A percentile compares a stretch with the other conserved stretches of the same genome.
Evolutionary conservation across 78 protist genomes (phyloP).

Genomic region (Bodo saltans): DNA sequence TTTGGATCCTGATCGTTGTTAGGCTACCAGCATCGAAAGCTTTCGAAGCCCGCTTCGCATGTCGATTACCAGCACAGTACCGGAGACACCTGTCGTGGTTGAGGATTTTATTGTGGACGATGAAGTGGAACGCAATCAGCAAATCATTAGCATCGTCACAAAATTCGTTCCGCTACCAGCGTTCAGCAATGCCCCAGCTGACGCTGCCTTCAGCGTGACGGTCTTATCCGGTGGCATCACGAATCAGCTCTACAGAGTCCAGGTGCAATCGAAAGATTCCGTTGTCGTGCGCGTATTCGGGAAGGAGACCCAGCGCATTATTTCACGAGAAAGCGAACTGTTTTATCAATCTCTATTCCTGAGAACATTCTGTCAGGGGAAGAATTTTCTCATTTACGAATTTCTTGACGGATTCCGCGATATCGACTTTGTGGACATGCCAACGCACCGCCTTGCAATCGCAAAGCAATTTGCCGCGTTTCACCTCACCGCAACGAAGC

Average conservation of each 20-base stretch:
- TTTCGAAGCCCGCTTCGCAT: no score
- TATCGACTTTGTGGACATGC: not conserved
- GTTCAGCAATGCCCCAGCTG: not conserved
- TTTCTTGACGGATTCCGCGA: not conserved
- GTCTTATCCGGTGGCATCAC: conserved; percentile 10
- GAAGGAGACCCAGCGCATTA: not conserved
- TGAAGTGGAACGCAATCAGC: not conserved
- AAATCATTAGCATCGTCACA: not conserved
- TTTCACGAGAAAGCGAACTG: not conserved
- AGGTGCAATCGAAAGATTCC: not conserved
- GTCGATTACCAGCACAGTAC: no score
- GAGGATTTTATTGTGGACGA: no score
- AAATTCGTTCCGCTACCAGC: not conserved
- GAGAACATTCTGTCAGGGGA: not conserved
- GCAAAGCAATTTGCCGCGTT: not conserved
- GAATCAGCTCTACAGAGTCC: conserved; percentile 18
- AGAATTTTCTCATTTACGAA: not conserved
- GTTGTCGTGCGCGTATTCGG: not conserved
- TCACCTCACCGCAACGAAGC: not conserved
- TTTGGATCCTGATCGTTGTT: no score
- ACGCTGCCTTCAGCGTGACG: not conserved
- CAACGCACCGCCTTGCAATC: not conserved
- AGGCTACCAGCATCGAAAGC: no score
- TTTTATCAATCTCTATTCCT: not conserved
- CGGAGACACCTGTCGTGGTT: no score